phyloP scores from a whole-genome alignment of 805 yeast genomes.

The Monosporozyma solicola region DNA sequence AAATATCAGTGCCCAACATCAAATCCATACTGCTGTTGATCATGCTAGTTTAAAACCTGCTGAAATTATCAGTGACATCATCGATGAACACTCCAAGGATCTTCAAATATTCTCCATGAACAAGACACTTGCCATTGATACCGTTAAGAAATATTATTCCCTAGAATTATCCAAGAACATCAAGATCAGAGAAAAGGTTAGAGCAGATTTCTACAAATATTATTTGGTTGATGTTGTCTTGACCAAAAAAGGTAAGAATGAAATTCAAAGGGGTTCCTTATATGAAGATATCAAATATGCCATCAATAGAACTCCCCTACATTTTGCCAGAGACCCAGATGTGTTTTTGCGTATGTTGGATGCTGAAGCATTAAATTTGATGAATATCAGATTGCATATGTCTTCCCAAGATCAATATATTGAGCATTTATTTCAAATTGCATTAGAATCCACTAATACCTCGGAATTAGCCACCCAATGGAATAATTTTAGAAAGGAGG shows the following conservation, averaged over 20 bases:
- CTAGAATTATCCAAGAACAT: conserved; percentile 79
- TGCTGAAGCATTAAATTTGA: conserved; percentile 75
- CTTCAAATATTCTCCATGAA: conserved; percentile 39
- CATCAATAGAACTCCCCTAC: conserved; percentile 66
- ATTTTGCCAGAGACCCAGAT: conserved; percentile 68
- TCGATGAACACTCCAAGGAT: conserved; percentile 27
- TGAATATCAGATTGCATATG: conserved; percentile 51
- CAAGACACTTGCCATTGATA: conserved; percentile 53
- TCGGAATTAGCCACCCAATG: conserved; percentile 70
- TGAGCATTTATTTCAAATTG: conserved; percentile 42
- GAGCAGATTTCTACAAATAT: conserved; percentile 51
- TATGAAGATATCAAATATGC: conserved; percentile 91
- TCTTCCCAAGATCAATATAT: conserved; percentile 31
- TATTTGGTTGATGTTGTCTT: conserved; percentile 64
- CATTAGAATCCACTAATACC: conserved; percentile 67
- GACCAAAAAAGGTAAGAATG: conserved; percentile 74
- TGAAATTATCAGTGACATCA: conserved; percentile 42
- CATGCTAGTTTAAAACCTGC: conserved; percentile 47
- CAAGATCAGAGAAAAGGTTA: conserved; percentile 60
- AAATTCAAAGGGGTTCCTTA: conserved; percentile 71
- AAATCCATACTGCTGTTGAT: conserved; percentile 68
- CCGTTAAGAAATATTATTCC: conserved; percentile 65
- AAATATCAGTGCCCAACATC: conserved; percentile 58
- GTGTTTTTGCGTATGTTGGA: conserved; percentile 80
- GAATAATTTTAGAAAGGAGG: conserved; percentile 66